Conservation (phyloP, 768 basidiomycete genomes). For the Suillus subaureus region DNA sequence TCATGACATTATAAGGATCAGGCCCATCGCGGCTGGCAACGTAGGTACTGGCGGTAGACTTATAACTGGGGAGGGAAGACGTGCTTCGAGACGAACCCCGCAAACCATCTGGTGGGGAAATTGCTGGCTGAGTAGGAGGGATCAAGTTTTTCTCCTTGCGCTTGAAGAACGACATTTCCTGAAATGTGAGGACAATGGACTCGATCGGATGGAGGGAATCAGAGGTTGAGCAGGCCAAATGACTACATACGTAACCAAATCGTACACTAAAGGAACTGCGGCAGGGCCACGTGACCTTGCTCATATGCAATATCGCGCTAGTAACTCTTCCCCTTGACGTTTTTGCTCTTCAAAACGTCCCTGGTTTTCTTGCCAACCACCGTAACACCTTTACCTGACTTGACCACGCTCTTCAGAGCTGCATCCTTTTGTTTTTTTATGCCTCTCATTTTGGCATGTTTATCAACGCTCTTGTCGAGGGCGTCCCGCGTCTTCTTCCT, state of each 20-base stretch:
- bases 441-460: constrained; percentile 57
- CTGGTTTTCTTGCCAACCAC: constrained; percentile 75
- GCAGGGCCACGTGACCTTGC: background rate
- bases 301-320: constrained; percentile 16
- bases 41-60: constrained; percentile 63
- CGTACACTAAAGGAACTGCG: background rate
- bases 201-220: background rate
- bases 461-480: constrained; percentile 66
- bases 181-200: background rate
- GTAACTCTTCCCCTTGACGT: constrained; percentile 36
- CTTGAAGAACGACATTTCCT: constrained; percentile 47
- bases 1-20: constrained; percentile 48
- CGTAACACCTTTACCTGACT: constrained; percentile 83
- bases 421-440: constrained; percentile 84
- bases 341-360: constrained; percentile 28
- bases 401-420: constrained; percentile 81
- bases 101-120: constrained; percentile 27
- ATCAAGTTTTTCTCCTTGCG: constrained; percentile 66
- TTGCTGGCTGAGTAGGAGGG: constrained; percentile 58
- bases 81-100: constrained; percentile 34
- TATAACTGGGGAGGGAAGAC: constrained; percentile 45
- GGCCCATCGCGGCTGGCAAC: constrained; percentile 66
- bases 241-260: background rate
- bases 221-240: background rate
- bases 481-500: constrained; percentile 68